A percentile compares a stretch with the other conserved stretches of the same genome.
Conservation (phyloP, 805 yeast species). For the Zygotorulaspora chibaensis region DNA sequence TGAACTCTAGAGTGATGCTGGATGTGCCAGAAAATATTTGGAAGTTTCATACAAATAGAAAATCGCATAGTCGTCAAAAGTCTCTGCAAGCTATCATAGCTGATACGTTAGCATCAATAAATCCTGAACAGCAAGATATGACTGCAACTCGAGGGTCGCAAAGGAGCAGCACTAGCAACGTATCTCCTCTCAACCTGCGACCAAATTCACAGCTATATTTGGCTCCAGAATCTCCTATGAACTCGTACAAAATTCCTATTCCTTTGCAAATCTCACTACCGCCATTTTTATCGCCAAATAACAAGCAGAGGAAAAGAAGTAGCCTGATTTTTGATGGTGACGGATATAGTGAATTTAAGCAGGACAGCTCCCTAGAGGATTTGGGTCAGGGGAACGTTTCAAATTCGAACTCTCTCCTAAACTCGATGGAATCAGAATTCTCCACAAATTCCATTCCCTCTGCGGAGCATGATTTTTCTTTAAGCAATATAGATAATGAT, state of each 20-base stretch:
- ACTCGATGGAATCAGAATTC: conserved; percentile 2
- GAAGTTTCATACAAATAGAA: conserved; percentile 23
- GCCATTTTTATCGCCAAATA: conserved; percentile 36
- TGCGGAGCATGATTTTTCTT: conserved; percentile 29
- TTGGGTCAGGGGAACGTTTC: conserved; percentile 1
- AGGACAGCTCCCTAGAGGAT: conserved; percentile 4
- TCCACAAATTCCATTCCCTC: conserved; percentile 23
- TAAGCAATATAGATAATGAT: conserved; percentile 16
- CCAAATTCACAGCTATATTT: conserved; percentile 27
- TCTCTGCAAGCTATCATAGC: conserved; percentile 21
- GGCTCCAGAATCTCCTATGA: conserved; percentile 37
- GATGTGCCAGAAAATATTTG: conserved; percentile 32
- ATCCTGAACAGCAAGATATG: not conserved
- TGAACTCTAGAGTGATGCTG: conserved; percentile 28
- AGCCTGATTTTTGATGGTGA: conserved; percentile 38
- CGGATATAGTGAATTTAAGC: conserved; percentile 32
- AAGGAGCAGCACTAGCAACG: conserved; percentile 8
- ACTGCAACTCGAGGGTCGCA: not conserved
- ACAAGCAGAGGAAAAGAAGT: conserved; percentile 25
- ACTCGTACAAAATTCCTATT: conserved; percentile 33
- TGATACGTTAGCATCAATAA: conserved; percentile 8
- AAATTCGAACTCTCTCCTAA: not conserved
- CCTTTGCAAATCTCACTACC: conserved; percentile 39
- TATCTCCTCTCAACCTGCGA: conserved; percentile 20
- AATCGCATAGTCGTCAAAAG: conserved; percentile 10